Conservation (phyloP, 2,329 filamentous ascomycete species). For the Cytospora piceicola region DNA sequence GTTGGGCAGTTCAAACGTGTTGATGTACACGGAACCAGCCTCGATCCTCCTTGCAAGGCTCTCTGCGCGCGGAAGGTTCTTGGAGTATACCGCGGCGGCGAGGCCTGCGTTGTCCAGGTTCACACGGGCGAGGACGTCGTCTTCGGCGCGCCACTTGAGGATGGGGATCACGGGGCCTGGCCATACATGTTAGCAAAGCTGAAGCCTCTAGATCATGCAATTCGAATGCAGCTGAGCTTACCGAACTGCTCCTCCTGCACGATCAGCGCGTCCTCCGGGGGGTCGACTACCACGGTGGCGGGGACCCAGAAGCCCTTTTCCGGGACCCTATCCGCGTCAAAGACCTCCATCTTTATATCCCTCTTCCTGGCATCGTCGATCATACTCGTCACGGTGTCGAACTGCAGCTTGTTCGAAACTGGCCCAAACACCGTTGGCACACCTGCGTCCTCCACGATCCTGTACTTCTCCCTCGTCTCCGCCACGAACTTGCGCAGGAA, state of each 20-base stretch:
- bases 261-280: constrained; percentile 57
- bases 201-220: neutral
- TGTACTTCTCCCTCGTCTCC: constrained; percentile 48
- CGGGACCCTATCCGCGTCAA: constrained; percentile 46
- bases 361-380: constrained; percentile 59
- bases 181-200: too few relatives aligned
- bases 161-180: constrained; percentile 65
- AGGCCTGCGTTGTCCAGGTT: constrained; percentile 58
- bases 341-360: constrained; percentile 55
- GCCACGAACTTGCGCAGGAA: constrained; percentile 52
- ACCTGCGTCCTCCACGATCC: constrained; percentile 41
- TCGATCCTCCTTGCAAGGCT: constrained; percentile 58
- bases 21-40: constrained; percentile 65
- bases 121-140: constrained; percentile 60
- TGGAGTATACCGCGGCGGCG: constrained; percentile 61
- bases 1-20: constrained; percentile 43
- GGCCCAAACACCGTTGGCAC: constrained; percentile 55
- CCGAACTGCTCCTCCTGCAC: constrained; percentile 66
- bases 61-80: constrained; percentile 54
- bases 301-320: constrained; percentile 59
- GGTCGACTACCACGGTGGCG: constrained; percentile 62
- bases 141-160: constrained; percentile 63
- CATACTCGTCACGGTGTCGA: constrained; percentile 59
- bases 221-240: constrained; percentile 35
- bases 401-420: constrained; percentile 68